Evolutionary conservation across 192 early-diverging fungal species (phyloP).

Genomic region (Podila epigama): DNA sequence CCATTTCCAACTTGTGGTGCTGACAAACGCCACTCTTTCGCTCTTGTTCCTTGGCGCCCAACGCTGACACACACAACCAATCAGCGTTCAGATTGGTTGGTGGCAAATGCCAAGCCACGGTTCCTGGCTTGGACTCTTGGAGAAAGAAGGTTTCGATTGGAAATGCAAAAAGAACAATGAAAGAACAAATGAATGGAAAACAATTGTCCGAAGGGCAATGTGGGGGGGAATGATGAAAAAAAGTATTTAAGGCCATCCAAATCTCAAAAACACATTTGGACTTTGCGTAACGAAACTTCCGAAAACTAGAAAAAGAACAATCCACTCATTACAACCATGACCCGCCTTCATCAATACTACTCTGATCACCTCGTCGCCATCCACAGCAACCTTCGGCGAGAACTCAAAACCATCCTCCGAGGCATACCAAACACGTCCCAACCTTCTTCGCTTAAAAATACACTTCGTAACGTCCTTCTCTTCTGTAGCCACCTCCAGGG

Average conservation of each 20-base stretch:
- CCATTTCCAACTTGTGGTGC: too few species aligned
- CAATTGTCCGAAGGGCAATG: background rate
- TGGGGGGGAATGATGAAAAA: background rate
- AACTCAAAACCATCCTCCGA: constrained; percentile 24
- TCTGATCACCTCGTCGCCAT: constrained; percentile 36
- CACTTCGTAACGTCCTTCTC: constrained; percentile 12
- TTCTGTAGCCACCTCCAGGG: constrained; percentile 41
- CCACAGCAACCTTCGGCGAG: constrained; percentile 30
- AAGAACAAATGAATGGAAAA: background rate
- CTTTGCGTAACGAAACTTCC: too few species aligned
- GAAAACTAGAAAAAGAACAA: background rate
- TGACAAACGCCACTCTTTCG: too few species aligned
- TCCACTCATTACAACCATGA: constrained; percentile 1
- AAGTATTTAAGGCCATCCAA: background rate
- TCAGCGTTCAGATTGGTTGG: too few species aligned
- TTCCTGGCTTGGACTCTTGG: background rate
- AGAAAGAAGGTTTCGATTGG: background rate
- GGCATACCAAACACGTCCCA: constrained; percentile 22
- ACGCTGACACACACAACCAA: too few species aligned
- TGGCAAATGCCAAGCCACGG: too few species aligned
- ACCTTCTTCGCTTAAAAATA: constrained; percentile 13
- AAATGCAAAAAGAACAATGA: background rate
- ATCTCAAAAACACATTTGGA: background rate
- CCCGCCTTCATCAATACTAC: constrained; percentile 35
- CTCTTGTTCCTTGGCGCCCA: too few species aligned